These are phyloP conservation scores for Sherardia arvensis DNA, from an alignment of 257 asterid genomes.

Conservation along the genomic window DNA sequence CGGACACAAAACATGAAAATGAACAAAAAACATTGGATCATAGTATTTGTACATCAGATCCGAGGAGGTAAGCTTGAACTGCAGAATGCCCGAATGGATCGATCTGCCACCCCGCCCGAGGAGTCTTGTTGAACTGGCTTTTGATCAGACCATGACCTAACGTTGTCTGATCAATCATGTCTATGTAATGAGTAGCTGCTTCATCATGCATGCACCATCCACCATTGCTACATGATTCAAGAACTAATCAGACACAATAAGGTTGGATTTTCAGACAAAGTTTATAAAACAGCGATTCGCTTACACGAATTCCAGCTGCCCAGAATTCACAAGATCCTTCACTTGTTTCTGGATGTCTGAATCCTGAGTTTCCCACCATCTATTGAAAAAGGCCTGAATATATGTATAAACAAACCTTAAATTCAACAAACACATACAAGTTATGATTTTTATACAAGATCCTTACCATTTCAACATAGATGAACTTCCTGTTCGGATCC, in stretches of 20 bases:
- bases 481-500: conserved; percentile 67
- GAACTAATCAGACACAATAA: not conserved
- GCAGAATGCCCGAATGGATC: conserved; percentile 97
- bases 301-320: conserved; percentile 85
- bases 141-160: conserved; percentile 66
- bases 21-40: not conserved
- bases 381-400: conserved; percentile 63
- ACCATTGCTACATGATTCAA: conserved; percentile 51
- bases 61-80: conserved; percentile 76
- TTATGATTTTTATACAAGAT: not conserved
- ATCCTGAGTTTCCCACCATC: conserved; percentile 84
- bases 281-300: conserved; percentile 12
- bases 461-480: conserved; percentile 78
- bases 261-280: not conserved
- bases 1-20: not conserved
- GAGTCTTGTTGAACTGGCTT: conserved; percentile 61
- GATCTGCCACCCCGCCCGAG: conserved; percentile 97
- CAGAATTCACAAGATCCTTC: conserved; percentile 51
- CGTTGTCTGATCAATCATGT: conserved; percentile 94
- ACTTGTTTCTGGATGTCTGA: conserved; percentile 41
- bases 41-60: conserved; percentile 46
- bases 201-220: conserved; percentile 99
- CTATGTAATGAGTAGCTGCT: conserved; percentile 72
- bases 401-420: not conserved
- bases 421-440: not conserved